phyloP scores from a whole-genome alignment of 2,329 filamentous ascomycete species.

The Lasiodiplodia citricola region DNA sequence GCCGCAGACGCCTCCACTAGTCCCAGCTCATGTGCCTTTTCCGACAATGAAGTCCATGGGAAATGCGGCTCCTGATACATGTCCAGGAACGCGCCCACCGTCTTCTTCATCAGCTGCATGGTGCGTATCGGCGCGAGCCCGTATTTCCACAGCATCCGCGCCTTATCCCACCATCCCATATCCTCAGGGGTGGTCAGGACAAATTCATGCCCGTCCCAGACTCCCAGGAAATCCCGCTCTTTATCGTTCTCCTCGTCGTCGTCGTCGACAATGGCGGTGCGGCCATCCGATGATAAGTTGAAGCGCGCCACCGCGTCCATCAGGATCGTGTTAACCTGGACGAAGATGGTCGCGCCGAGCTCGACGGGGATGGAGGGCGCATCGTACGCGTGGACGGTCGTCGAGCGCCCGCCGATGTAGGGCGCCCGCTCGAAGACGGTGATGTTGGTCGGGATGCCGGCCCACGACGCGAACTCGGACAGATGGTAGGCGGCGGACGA shows the following conservation, averaged over 20 bases:
- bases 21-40: constrained; percentile 69
- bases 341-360: constrained; percentile 90
- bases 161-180: constrained; percentile 78
- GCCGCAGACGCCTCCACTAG: constrained; percentile 69
- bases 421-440: constrained; percentile 83
- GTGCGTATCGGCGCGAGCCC: constrained; percentile 78
- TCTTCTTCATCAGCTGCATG: constrained; percentile 72
- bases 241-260: constrained; percentile 32
- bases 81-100: constrained; percentile 74
- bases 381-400: constrained; percentile 79
- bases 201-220: constrained; percentile 83
- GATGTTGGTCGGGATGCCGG: constrained; percentile 71
- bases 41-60: constrained; percentile 78
- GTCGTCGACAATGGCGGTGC: constrained; percentile 52
- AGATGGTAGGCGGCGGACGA: constrained; percentile 87
- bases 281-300: constrained; percentile 59
- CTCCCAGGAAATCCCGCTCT: constrained; percentile 61
- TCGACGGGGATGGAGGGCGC: constrained; percentile 74
- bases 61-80: constrained; percentile 85
- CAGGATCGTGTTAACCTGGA: constrained; percentile 82
- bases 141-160: constrained; percentile 84
- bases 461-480: constrained; percentile 68
- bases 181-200: constrained; percentile 68
- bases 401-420: constrained; percentile 83
- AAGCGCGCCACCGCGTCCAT: constrained; percentile 74